Percentiles rank a stretch among this genome's conserved stretches.
Conservation (phyloP, 768 basidiomycete species). For the Ephemerocybe angulata region DNA sequence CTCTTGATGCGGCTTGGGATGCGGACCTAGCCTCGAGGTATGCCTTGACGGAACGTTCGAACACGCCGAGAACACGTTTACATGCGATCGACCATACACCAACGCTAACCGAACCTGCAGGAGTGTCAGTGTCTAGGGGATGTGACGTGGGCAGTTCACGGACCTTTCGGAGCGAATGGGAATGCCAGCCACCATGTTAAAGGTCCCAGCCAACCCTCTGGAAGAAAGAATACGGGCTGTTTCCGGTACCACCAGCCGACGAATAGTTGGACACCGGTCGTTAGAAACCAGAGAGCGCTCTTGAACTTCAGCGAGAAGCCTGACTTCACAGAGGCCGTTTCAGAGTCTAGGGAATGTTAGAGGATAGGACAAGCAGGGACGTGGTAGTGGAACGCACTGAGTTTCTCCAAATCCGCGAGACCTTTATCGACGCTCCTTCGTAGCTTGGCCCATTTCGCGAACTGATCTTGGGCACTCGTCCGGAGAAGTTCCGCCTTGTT, state of each 20-base stretch:
- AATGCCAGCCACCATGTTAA: conserved; percentile 84
- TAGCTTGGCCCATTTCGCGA: conserved; percentile 97
- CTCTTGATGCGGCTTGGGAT: background rate
- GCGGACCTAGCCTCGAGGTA: conserved; percentile 26
- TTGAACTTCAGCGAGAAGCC: conserved; percentile 72
- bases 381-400: conserved; percentile 59
- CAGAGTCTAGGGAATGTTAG: conserved; percentile 49
- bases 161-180: conserved; percentile 87
- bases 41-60: conserved; percentile 70
- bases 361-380: conserved; percentile 1
- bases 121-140: background rate
- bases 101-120: conserved; percentile 83
- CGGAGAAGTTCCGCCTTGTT: conserved; percentile 82
- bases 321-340: conserved; percentile 56
- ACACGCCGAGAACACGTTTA: conserved; percentile 74
- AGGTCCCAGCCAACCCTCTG: conserved; percentile 86
- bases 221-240: conserved; percentile 90
- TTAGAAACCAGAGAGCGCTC: conserved; percentile 70
- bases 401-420: conserved; percentile 82
- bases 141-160: conserved; percentile 18
- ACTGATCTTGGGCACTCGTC: conserved; percentile 95
- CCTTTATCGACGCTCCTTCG: conserved; percentile 89
- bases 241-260: conserved; percentile 91
- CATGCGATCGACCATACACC: conserved; percentile 96
- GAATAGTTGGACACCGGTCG: conserved; percentile 81